Evolutionary conservation across 148 eudicot species (phyloP), one percentile per base, ranked within the genome.

Genomic region (Chenopodium quinoa): DNA sequence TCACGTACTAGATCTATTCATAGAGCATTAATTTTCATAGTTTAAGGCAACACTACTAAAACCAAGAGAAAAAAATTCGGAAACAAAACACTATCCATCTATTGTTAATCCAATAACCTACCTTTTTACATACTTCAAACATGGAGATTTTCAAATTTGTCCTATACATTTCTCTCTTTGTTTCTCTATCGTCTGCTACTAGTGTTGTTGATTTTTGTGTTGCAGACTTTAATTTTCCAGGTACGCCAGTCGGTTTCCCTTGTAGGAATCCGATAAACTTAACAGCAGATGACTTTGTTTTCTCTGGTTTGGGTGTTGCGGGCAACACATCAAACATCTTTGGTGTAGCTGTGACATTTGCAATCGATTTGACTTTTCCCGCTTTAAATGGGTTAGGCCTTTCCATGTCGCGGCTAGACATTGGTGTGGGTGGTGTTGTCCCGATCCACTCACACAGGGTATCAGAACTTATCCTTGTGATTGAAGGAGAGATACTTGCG

Each of bases 251-350:
- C 19, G 83, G 83, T 19, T 81, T 66, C 32, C 62, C 83, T 1
- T 81, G 83, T 52, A 81, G 69, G 25, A 71, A 81, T n/a, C 76
- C 82, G 1, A 31, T 68, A 4, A 71, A 71, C 20, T 68, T 79
- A 14, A 79, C 68, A 3, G 44, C 74, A 13, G 66, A 81, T 22
- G 83, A 81, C 37, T 81, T 81, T 32, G 74, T 67, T 13, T 81
- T 66, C 73, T 50, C 79, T 2, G 83, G 83, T 8, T 44, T 81
- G 25, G 50, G 40, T 14, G 29, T 66, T 20, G 67, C 83, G 0
- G 83, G 83, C 7, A 58, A 81, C 79, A 81, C 83, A 16, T 66
- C 83, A 6, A 81, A 81, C 54, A 66, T 75, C 72, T 81, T 65
- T n/a, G 23, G 31, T 12, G 62, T 60, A 2, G 74, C 54, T 34